A percentile compares a stretch with the other conserved stretches of the same genome.
Conservation (phyloP, 352 stramenopile genomes). For the Thalassiosira exigua region DNA sequence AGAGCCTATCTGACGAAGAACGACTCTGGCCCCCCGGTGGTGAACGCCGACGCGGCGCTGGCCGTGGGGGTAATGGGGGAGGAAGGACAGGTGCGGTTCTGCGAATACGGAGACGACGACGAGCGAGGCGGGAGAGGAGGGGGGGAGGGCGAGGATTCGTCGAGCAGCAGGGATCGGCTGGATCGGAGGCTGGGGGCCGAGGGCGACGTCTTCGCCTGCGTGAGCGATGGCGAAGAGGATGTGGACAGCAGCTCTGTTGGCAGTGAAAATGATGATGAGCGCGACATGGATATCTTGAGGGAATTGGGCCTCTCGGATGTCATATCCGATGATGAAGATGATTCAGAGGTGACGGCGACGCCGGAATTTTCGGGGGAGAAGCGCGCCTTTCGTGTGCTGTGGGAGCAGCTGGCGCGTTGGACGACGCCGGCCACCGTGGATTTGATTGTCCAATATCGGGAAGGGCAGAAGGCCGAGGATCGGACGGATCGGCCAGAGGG, state of each 20-base stretch:
- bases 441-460: conserved; percentile 33
- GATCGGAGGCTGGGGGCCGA: not conserved
- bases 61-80: conserved; percentile 20
- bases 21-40: conserved; percentile 1
- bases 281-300: conserved; percentile 43
- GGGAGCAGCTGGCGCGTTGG: conserved; percentile 68
- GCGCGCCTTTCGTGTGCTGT: conserved; percentile 67
- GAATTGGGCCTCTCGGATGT: conserved; percentile 55
- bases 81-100: conserved; percentile 31
- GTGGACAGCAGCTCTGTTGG: conserved; percentile 7
- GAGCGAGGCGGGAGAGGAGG: no score
- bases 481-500: conserved; percentile 4
- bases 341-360: conserved; percentile 11
- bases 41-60: conserved; percentile 7
- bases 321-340: conserved; percentile 27
- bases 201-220: not conserved
- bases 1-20: conserved; percentile 4
- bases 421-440: conserved; percentile 61
- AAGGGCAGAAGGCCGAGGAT: not conserved
- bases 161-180: conserved; percentile 9
- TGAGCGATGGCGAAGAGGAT: not conserved
- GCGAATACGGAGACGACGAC: conserved; percentile 17
- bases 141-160: not conserved
- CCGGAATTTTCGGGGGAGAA: not conserved
- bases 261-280: conserved; percentile 38